phyloP scores from a whole-genome alignment of 2,329 filamentous ascomycete species.

The Madurella fahalii region DNA sequence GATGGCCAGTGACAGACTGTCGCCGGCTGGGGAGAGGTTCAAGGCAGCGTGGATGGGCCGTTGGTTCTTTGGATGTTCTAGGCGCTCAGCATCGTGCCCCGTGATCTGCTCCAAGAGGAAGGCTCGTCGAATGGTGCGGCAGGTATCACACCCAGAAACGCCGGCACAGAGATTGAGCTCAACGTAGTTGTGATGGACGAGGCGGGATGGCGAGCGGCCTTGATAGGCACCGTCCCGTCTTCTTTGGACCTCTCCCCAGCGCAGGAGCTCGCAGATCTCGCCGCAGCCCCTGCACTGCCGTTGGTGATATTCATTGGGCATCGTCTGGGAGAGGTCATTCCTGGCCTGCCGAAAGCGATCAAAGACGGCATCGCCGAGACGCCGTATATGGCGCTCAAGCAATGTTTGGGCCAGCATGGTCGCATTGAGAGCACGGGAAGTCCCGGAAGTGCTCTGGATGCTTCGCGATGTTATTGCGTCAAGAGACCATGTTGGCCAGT shows the following conservation, averaged over 20 bases:
- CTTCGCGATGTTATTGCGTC: neutral
- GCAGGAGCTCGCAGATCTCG: slow-evolving; percentile 21
- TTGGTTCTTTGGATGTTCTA: slow-evolving; percentile 17
- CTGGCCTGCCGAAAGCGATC: neutral
- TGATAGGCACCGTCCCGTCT: slow-evolving; percentile 18
- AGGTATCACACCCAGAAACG: slow-evolving; percentile 21
- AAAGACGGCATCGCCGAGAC: slow-evolving; percentile 4
- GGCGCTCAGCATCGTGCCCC: slow-evolving; percentile 14
- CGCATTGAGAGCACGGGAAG: neutral
- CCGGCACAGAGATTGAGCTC: slow-evolving; percentile 23
- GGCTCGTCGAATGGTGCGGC: slow-evolving; percentile 22
- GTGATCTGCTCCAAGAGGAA: slow-evolving; percentile 26
- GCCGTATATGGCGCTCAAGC: slow-evolving; percentile 1
- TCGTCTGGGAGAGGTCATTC: slow-evolving; percentile 13
- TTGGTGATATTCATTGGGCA: slow-evolving; percentile 17
- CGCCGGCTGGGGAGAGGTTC: slow-evolving; percentile 11
- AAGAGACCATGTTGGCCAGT: neutral
- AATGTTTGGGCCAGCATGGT: slow-evolving; percentile 6
- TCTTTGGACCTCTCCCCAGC: slow-evolving; percentile 23
- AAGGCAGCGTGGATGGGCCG: slow-evolving; percentile 20
- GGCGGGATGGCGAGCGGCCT: slow-evolving; percentile 16
- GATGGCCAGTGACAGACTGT: slow-evolving; percentile 18
- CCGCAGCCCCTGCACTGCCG: slow-evolving; percentile 22
- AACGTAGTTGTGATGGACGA: slow-evolving; percentile 22
- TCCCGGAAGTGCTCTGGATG: neutral